Evolutionary conservation across 23 red algal species (phyloP).

Genomic region (Gracilaria vermiculophylla): DNA sequence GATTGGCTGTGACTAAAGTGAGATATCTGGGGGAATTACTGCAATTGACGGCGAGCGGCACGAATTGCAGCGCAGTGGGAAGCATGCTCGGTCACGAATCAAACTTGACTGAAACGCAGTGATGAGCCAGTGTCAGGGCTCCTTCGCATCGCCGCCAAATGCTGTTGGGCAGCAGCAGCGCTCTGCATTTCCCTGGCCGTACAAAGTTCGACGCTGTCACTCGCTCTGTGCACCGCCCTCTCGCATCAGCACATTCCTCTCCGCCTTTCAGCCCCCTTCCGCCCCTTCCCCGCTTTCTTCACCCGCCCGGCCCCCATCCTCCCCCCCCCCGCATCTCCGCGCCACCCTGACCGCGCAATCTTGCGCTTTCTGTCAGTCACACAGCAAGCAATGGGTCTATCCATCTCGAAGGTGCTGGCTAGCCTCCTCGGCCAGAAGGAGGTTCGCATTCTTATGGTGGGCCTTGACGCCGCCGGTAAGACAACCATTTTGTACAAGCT

Average conservation of each 20-base stretch:
- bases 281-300: background rate
- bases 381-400: constrained; percentile 74
- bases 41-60: background rate
- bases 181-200: constrained; percentile 21
- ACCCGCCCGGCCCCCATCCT: background rate
- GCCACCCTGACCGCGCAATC: background rate
- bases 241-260: background rate
- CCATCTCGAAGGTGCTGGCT: constrained; percentile 90
- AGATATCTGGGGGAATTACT: background rate
- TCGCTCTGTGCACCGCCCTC: background rate
- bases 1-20: background rate
- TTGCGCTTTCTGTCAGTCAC: background rate
- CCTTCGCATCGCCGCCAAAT: constrained; percentile 20
- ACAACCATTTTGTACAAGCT: constrained; percentile 99
- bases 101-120: constrained; percentile 13
- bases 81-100: constrained; percentile 28
- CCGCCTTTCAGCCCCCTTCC: background rate
- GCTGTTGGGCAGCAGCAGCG: constrained; percentile 26
- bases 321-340: background rate
- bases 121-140: constrained; percentile 31
- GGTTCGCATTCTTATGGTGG: constrained; percentile 95
- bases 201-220: constrained; percentile 1
- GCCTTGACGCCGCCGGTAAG: constrained; percentile 93
- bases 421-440: constrained; percentile 96
- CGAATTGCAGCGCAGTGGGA: background rate